phyloP scores from a whole-genome alignment of 2,329 filamentous ascomycete species.

The Epichloe bromicola region DNA sequence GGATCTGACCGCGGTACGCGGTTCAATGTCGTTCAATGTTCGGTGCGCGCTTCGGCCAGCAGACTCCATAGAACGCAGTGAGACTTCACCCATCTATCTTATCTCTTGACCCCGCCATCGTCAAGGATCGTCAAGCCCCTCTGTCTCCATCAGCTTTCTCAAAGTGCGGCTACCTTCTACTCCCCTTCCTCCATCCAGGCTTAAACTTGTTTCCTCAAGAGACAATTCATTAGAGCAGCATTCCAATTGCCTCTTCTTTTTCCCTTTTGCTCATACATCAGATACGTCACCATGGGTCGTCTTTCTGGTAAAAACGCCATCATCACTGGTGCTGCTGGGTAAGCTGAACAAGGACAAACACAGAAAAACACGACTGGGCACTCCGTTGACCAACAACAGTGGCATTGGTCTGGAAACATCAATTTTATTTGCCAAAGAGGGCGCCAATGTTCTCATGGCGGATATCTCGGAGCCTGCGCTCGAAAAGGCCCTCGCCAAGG shows the following conservation, averaged over 20 bases:
- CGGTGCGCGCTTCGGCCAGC: too few species aligned
- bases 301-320: slow-evolving; percentile 51
- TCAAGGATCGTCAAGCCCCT: background rate
- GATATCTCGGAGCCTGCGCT: slow-evolving; percentile 73
- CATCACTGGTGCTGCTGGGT: slow-evolving; percentile 80
- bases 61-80: too few species aligned
- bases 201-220: too few species aligned
- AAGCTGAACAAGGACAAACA: slow-evolving; percentile 12
- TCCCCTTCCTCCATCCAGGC: background rate
- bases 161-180: background rate
- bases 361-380: background rate
- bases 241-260: background rate
- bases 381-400: slow-evolving; percentile 28
- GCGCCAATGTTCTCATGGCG: slow-evolving; percentile 71
- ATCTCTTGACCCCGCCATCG: background rate
- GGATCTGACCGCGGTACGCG: too few species aligned
- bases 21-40: too few species aligned
- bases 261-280: background rate
- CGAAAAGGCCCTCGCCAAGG: slow-evolving; percentile 61
- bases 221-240: background rate
- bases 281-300: slow-evolving; percentile 27
- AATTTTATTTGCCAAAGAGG: slow-evolving; percentile 82
- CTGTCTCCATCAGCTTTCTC: background rate
- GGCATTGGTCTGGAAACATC: slow-evolving; percentile 88
- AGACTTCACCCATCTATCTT: too few species aligned